Percentiles rank a stretch among this genome's conserved stretches.
Conservation (phyloP, 176 grass and related monocot genomes). For the Triticum dicoccoides region DNA sequence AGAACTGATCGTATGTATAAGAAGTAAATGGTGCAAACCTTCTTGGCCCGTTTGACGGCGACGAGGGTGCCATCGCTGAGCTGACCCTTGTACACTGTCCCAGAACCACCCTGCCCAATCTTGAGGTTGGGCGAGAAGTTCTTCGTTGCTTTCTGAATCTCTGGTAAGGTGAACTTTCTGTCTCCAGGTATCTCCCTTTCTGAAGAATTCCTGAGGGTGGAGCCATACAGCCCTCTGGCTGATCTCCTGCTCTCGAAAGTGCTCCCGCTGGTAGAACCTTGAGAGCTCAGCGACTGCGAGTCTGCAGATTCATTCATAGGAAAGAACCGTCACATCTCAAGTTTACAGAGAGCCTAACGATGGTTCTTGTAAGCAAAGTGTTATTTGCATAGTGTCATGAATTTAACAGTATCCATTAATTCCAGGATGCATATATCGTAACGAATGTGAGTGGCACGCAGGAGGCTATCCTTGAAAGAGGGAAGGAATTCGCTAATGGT, state of each 20-base stretch:
- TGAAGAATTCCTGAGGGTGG: constrained; percentile 37
- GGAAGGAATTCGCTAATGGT: constrained; percentile 14
- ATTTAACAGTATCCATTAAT: neutral
- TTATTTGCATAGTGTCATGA: neutral
- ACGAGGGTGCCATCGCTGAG: constrained; percentile 58
- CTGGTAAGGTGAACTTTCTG: constrained; percentile 60
- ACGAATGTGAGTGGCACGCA: neutral
- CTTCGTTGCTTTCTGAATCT: constrained; percentile 80
- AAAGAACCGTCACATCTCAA: constrained; percentile 1
- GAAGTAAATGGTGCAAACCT: constrained; percentile 40
- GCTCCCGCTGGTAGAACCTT: constrained; percentile 47
- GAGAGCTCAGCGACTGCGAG: constrained; percentile 36
- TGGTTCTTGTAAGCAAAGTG: neutral
- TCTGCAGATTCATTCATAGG: constrained; percentile 29
- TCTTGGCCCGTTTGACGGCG: constrained; percentile 84
- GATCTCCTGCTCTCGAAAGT: constrained; percentile 33
- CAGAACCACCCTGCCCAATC: constrained; percentile 86
- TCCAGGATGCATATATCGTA: neutral
- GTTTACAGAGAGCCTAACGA: neutral
- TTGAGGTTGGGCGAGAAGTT: constrained; percentile 74
- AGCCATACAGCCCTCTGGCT: constrained; percentile 28
- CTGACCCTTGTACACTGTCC: constrained; percentile 76
- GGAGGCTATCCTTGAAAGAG: neutral
- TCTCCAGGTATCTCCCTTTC: constrained; percentile 43
- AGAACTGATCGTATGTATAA: neutral